Percentiles rank a stretch among this genome's conserved stretches.
These are phyloP conservation scores for Aspergillus ostianus DNA, from an alignment of 495 filamentous ascomycete species.

Conservation along the genomic window DNA sequence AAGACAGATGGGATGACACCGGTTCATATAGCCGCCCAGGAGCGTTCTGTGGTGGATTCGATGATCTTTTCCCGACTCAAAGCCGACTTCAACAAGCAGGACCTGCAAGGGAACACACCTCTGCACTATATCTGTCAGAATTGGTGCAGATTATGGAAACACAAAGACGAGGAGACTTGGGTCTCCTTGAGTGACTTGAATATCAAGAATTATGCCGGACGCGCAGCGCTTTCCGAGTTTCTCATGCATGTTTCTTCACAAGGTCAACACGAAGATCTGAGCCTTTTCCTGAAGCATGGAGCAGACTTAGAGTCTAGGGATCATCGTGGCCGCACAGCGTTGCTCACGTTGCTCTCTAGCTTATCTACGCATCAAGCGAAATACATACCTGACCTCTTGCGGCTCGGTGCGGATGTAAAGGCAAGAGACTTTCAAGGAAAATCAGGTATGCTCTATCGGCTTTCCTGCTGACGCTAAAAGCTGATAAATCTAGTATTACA, in stretches of 20 bases:
- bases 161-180: not conserved
- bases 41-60: not conserved
- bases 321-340: constrained; percentile 1
- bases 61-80: not conserved
- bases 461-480: not conserved
- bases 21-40: not conserved
- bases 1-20: not conserved
- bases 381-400: not conserved
- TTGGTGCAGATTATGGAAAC: too few species aligned
- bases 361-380: not conserved
- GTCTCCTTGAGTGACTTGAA: not conserved
- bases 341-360: not conserved
- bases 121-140: not conserved
- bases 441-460: not conserved
- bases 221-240: not conserved
- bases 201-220: not conserved
- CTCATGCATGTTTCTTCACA: not conserved
- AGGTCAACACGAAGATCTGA: not conserved
- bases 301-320: not conserved
- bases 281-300: constrained; percentile 1
- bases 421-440: constrained; percentile 6
- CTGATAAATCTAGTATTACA: not conserved
- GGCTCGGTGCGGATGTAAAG: not conserved
- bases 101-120: not conserved
- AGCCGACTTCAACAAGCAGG: not conserved